These are phyloP conservation scores for Sphaerobolus stellatus DNA, from an alignment of 1,284 basidiomycete genomes.

Conservation along the genomic window DNA sequence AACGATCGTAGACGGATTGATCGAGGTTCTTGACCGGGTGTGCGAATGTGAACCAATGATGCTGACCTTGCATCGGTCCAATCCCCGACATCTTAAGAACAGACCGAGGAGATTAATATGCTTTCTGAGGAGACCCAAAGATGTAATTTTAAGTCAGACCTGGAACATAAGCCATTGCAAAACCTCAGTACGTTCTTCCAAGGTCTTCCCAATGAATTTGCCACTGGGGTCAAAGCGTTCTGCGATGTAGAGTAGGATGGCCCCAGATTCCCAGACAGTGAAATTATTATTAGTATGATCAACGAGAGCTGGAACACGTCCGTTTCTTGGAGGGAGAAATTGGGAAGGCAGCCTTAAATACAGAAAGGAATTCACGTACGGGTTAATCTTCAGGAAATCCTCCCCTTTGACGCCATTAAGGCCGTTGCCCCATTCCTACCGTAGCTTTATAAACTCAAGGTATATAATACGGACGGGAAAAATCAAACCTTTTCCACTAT, in stretches of 20 bases:
- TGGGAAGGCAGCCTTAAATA: too few relatives aligned
- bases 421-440: conserved; percentile 5
- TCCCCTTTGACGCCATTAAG: conserved; percentile 4
- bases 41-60: background rate
- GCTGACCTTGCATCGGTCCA: background rate
- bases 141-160: too few relatives aligned
- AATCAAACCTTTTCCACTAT: background rate
- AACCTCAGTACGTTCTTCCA: conserved; percentile 17
- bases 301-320: conserved; percentile 24
- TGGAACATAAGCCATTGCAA: conserved; percentile 16
- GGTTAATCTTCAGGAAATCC: conserved; percentile 8
- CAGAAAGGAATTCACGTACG: too few relatives aligned
- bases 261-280: conserved; percentile 26
- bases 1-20: background rate
- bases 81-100: background rate
- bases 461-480: background rate
- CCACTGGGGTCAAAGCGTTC: conserved; percentile 24
- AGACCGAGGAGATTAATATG: background rate
- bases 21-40: background rate
- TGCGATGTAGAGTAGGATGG: conserved; percentile 26
- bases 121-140: background rate
- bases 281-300: conserved; percentile 29
- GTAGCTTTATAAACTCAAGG: background rate
- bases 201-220: conserved; percentile 13
- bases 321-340: conserved; percentile 10